Percentiles rank a stretch among this genome's conserved stretches.
phyloP scores from a whole-genome alignment of 2,329 filamentous ascomycete genomes.

The Cladophialophora carrionii region DNA sequence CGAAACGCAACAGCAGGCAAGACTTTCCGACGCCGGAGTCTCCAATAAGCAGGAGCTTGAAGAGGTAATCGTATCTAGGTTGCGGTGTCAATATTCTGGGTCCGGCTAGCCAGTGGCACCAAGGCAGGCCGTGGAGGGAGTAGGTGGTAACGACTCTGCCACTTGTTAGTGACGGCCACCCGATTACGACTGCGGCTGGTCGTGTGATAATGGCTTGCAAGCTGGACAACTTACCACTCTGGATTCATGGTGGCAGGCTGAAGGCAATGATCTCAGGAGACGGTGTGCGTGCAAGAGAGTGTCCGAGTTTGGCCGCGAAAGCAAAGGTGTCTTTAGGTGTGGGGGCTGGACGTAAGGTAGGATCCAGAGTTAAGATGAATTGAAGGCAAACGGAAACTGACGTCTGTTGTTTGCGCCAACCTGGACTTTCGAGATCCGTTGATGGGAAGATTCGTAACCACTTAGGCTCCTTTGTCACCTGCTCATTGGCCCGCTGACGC shows the following conservation, averaged over 20 bases:
- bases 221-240: conserved; percentile 49
- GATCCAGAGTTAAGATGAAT: conserved; percentile 8
- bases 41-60: conserved; percentile 99
- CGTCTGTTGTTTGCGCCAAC: conserved; percentile 18
- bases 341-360: conserved; percentile 11
- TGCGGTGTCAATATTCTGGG: conserved; percentile 21
- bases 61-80: conserved; percentile 98
- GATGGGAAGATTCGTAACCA: conserved; percentile 11
- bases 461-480: conserved; percentile 17
- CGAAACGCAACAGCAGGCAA: conserved; percentile 94
- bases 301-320: neutral
- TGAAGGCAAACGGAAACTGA: conserved; percentile 14
- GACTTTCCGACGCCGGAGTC: conserved; percentile 99
- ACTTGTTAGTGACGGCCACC: conserved; percentile 4
- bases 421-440: conserved; percentile 20
- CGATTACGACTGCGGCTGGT: neutral
- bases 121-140: neutral
- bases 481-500: conserved; percentile 14
- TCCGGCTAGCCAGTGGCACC: conserved; percentile 1
- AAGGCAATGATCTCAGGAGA: conserved; percentile 8
- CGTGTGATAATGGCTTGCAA: conserved; percentile 11
- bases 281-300: neutral
- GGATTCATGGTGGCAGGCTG: conserved; percentile 51
- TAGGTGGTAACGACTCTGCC: conserved; percentile 23
- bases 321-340: neutral